phyloP scores from a whole-genome alignment of 805 yeast genomes.

The Zygosaccharomyces bailii region DNA sequence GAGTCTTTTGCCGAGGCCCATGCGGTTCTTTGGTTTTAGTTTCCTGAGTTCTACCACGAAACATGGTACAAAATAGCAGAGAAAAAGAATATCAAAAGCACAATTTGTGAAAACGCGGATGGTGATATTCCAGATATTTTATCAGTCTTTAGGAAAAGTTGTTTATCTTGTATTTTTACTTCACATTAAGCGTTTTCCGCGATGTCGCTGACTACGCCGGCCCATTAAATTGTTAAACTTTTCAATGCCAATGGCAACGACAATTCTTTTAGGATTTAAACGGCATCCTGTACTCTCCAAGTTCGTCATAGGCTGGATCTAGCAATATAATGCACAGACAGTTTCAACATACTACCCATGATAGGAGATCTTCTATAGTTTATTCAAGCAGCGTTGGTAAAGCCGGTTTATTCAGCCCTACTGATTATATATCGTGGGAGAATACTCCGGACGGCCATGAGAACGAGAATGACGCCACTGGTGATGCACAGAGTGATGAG shows the following conservation, averaged over 20 bases:
- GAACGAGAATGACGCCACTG: slow-evolving; percentile 13
- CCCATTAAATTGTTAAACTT: background rate
- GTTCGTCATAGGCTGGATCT: too few species aligned
- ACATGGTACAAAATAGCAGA: background rate
- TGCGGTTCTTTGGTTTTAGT: slow-evolving; percentile 1
- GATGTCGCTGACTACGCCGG: background rate
- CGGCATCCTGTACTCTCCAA: too few species aligned
- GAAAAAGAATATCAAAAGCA: background rate
- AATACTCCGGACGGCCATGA: slow-evolving; percentile 16
- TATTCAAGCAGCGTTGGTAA: slow-evolving; percentile 36
- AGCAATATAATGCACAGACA: slow-evolving; percentile 24
- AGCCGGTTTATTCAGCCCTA: slow-evolving; percentile 32
- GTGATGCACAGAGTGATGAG: slow-evolving; percentile 2
- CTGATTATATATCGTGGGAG: slow-evolving; percentile 28
- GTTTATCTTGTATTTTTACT: background rate
- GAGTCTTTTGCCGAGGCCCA: slow-evolving; percentile 1
- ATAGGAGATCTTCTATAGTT: slow-evolving; percentile 33
- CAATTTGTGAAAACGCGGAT: too few species aligned
- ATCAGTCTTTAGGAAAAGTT: background rate
- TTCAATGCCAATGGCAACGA: background rate
- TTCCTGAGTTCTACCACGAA: slow-evolving; percentile 3
- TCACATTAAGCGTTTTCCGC: background rate
- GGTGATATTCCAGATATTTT: too few species aligned
- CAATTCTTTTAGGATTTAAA: too few species aligned
- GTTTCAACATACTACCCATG: slow-evolving; percentile 28